Percentiles rank a stretch among this genome's conserved stretches.
Conservation (phyloP, 345 rosid species). For the Gossypium turneri region DNA sequence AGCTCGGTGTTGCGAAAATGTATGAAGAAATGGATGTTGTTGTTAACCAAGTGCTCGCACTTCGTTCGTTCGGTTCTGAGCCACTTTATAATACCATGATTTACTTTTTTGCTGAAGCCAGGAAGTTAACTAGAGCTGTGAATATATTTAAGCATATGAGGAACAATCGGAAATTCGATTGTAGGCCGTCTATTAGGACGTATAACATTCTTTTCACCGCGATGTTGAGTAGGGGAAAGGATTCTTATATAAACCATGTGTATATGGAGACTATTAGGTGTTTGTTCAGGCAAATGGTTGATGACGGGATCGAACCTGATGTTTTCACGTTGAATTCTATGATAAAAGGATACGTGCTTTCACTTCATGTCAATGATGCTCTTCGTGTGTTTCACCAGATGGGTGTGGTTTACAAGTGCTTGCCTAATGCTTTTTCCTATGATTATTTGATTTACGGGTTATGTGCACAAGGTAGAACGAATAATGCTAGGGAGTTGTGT, state of each 20-base stretch:
- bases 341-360: constrained; percentile 83
- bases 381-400: constrained; percentile 88
- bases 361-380: constrained; percentile 90
- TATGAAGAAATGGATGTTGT: constrained; percentile 81
- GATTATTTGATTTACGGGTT: constrained; percentile 82
- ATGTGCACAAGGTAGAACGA: constrained; percentile 78
- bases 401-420: constrained; percentile 61
- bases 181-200: constrained; percentile 68
- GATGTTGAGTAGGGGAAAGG: constrained; percentile 65
- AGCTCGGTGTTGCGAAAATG: constrained; percentile 80
- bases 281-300: constrained; percentile 76
- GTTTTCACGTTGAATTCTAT: constrained; percentile 56
- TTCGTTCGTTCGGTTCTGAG: constrained; percentile 59
- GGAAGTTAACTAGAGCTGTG: constrained; percentile 82
- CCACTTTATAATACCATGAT: constrained; percentile 66
- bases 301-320: constrained; percentile 81
- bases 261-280: constrained; percentile 79
- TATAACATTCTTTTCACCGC: constrained; percentile 76
- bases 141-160: constrained; percentile 78
- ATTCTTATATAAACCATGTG: constrained; percentile 65
- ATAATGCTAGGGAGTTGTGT: constrained; percentile 66
- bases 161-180: constrained; percentile 48
- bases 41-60: constrained; percentile 70
- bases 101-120: constrained; percentile 68
- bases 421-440: constrained; percentile 72